Conservation (phyloP, 164 flowering plant genomes). For the Amborella trichopoda region DNA sequence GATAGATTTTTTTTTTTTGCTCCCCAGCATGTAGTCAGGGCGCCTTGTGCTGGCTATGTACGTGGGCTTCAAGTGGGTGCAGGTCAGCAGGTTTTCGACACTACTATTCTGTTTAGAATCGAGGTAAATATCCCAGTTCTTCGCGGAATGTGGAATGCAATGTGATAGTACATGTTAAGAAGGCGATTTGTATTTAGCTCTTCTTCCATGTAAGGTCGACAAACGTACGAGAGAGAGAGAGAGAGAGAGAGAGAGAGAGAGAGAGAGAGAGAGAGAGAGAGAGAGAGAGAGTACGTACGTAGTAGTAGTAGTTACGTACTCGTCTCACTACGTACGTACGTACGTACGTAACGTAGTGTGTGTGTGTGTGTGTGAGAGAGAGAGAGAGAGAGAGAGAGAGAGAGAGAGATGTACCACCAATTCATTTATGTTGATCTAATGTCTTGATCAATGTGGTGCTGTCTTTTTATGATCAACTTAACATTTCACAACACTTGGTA, state of each 20-base stretch:
- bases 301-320: not conserved
- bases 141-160: not conserved
- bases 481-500: no score
- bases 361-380: no score
- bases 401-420: no score
- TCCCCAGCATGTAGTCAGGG: constrained; percentile 89
- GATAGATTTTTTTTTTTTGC: no score
- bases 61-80: constrained; percentile 47
- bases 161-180: not conserved
- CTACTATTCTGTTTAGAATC: constrained; percentile 49
- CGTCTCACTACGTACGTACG: no score
- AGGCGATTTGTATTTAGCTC: no score
- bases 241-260: not conserved
- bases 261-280: not conserved
- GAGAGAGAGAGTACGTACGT: not conserved
- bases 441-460: no score
- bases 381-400: no score
- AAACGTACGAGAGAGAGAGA: not conserved
- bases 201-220: no score
- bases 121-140: constrained; percentile 32
- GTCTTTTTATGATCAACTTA: no score
- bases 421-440: no score
- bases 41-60: constrained; percentile 58
- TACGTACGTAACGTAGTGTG: no score
- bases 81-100: constrained; percentile 83